phyloP scores from a whole-genome alignment of 805 yeast species.

The Geotrichum ghanense region DNA sequence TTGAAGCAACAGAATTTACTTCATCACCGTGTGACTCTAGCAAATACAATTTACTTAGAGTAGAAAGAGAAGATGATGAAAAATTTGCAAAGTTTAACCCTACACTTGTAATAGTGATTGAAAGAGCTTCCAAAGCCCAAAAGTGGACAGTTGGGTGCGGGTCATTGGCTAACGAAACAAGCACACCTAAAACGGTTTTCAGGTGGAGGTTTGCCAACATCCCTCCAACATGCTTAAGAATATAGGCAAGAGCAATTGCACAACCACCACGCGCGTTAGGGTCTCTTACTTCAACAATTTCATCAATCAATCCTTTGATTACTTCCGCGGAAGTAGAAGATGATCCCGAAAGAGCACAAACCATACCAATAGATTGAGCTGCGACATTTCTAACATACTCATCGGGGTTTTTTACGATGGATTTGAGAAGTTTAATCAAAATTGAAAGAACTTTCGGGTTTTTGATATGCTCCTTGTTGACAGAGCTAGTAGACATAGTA shows the following conservation, averaged over 20 bases:
- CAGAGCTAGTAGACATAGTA: slow-evolving; percentile 5
- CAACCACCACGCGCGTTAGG: slow-evolving; percentile 56
- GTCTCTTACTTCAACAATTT: slow-evolving; percentile 51
- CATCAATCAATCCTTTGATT: slow-evolving; percentile 45
- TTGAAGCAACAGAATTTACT: slow-evolving; percentile 32
- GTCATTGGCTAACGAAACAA: slow-evolving; percentile 52
- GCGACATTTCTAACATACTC: slow-evolving; percentile 34
- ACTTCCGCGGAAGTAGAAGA: slow-evolving; percentile 27
- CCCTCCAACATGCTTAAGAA: slow-evolving; percentile 31
- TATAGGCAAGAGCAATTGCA: slow-evolving; percentile 37
- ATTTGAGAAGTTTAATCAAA: slow-evolving; percentile 40
- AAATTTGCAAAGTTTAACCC: slow-evolving; percentile 33
- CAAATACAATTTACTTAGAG: slow-evolving; percentile 30
- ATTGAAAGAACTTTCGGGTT: slow-evolving; percentile 31
- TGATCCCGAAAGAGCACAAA: slow-evolving; percentile 24
- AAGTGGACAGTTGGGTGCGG: slow-evolving; percentile 79
- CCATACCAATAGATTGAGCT: slow-evolving; percentile 48
- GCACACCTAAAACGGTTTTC: slow-evolving; percentile 40
- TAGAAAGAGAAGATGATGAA: slow-evolving; percentile 33
- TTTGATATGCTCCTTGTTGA: slow-evolving; percentile 20
- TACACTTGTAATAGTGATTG: slow-evolving; percentile 45
- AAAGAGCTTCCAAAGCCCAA: slow-evolving; percentile 54
- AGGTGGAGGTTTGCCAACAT: slow-evolving; percentile 30
- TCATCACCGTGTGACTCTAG: slow-evolving; percentile 41
- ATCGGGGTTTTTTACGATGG: slow-evolving; percentile 31